phyloP scores from a whole-genome alignment of 169 alveolate species.

The Pseudocohnilembus persalinus region DNA sequence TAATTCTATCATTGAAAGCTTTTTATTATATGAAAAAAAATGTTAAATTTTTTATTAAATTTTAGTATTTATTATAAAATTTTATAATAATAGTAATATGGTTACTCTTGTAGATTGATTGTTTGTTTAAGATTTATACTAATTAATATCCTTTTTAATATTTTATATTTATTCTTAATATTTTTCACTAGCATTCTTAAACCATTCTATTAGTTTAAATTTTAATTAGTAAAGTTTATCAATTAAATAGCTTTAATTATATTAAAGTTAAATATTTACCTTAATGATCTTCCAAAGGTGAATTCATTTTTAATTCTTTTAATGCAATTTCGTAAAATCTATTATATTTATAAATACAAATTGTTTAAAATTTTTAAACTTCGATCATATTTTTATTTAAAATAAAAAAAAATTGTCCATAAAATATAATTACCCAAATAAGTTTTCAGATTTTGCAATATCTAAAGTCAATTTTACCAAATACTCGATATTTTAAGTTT shows the following conservation, averaged over 20 bases:
- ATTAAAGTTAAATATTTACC: neutral
- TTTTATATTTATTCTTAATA: too few species aligned
- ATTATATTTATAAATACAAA: too few species aligned
- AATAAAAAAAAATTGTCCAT: neutral
- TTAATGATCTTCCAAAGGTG: neutral
- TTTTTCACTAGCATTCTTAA: neutral
- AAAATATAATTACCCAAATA: neutral
- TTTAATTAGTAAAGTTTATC: neutral
- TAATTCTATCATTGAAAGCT: neutral
- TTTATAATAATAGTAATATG: too few species aligned
- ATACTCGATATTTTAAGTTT: neutral
- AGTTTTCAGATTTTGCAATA: neutral
- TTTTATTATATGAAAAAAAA: too few species aligned
- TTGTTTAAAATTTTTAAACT: too few species aligned
- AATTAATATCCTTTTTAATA: neutral
- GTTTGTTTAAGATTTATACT: too few species aligned
- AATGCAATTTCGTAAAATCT: neutral
- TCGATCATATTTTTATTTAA: too few species aligned
- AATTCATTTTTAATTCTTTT: too few species aligned
- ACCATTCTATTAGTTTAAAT: neutral
- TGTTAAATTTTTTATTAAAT: too few species aligned
- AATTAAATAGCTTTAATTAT: neutral
- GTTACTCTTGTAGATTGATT: neutral
- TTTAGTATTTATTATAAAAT: too few species aligned
- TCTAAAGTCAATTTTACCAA: neutral